Base-by-base conservation (phyloP, 2,329 filamentous ascomycete species). In the Domatiomyces catenatus region DNA sequence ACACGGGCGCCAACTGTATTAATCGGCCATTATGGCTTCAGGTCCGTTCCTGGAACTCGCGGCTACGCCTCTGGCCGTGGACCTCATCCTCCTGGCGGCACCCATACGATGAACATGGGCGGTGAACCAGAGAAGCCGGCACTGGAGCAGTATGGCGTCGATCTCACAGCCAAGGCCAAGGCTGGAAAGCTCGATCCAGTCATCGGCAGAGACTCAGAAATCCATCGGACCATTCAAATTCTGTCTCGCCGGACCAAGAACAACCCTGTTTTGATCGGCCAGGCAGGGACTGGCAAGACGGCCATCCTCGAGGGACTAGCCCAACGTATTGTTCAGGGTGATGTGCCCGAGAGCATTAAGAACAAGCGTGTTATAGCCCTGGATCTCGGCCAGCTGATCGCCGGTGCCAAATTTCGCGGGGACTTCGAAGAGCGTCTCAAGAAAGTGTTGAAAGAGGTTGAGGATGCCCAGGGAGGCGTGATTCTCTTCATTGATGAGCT, bases 281-380 rank as follows among this genome's bases (percentile, higher is more conserved):
- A 96, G 65, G 90, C 92, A 36, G 92, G 92, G 81, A 92, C 96
- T 20, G 92, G 92, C 64, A 98, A 98, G 74, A 98, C 92, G 3
- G 95, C 92, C 4, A 89, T 98, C 51, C 88, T 96, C 47, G 92
- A 98, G 71, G 92, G 92, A 61, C 76, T 98, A 52, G 92, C 92
- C 26, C 86, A 89, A 66, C 84, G 92, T 48, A 96, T 98, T 57
- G 84, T 95, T 1, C 77, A 82, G 56, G 90, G 90, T 1, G 90
- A 95, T 67, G 89, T 96, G 0, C 90, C 92, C 0, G 92, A 96
- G 67, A 94, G 86, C 58, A 84, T 98, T 65, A 94, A 94, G 68
- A 83, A 95, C 60, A 96, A 96, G 67, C 76, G 82, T 49, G 90
- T 98, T 20, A 79, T 96, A 50, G 79, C 83, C 5, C 69, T 96